Conservation (phyloP, 345 rosid genomes). For the Pugionium dolabratum region DNA sequence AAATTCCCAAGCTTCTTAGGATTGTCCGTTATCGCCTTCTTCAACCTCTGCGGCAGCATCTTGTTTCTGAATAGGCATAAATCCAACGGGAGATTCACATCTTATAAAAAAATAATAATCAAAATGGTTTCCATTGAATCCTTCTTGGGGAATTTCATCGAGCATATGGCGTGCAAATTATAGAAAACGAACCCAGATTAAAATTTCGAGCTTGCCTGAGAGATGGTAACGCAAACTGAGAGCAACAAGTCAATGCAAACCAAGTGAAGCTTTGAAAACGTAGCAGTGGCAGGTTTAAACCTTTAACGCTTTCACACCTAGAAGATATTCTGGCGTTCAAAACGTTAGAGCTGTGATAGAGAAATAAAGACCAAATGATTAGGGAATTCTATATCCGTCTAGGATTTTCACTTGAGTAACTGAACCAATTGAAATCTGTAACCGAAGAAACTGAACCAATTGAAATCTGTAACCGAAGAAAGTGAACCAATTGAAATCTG, state of each 20-base stretch:
- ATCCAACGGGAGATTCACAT: slow-evolving; percentile 1
- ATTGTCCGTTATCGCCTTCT: slow-evolving; percentile 64
- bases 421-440: too few species aligned
- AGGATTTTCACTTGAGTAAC: too few species aligned
- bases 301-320: neutral
- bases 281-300: neutral
- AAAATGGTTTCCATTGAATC: neutral
- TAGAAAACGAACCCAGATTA: neutral
- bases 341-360: slow-evolving; percentile 12
- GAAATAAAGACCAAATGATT: neutral
- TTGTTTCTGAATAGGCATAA: slow-evolving; percentile 29
- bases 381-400: too few species aligned
- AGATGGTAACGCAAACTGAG: slow-evolving; percentile 1
- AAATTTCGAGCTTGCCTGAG: neutral
- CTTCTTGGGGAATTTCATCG: slow-evolving; percentile 37
- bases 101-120: too few species aligned
- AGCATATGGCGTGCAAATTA: slow-evolving; percentile 27
- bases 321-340: slow-evolving; percentile 1
- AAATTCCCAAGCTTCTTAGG: slow-evolving; percentile 84
- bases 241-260: neutral
- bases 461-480: too few species aligned
- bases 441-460: too few species aligned
- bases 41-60: slow-evolving; percentile 76
- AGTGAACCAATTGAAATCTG: too few species aligned
- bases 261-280: neutral